phyloP scores from a whole-genome alignment of 192 early-diverging fungal species.

The Coemansia sp. region DNA sequence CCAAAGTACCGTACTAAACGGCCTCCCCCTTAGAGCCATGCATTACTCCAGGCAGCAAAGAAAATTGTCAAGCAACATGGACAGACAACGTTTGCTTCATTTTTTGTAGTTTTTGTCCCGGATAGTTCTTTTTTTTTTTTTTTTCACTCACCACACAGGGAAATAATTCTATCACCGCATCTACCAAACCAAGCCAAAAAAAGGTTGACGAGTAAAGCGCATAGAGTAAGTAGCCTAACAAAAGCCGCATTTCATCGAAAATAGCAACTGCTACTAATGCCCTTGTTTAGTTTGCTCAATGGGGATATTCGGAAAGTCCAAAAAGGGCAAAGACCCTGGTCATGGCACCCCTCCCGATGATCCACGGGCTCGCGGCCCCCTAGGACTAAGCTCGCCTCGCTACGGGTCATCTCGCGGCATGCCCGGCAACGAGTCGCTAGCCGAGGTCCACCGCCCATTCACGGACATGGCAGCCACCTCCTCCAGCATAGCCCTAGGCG shows the following conservation, averaged over 20 bases:
- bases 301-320: conserved; percentile 36
- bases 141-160: too few species aligned
- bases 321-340: conserved; percentile 17
- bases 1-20: not conserved
- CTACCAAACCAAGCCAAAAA: too few species aligned
- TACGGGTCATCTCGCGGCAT: not conserved
- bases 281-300: conserved; percentile 7
- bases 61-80: not conserved
- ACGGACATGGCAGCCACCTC: not conserved
- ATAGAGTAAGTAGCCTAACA: not conserved
- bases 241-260: not conserved
- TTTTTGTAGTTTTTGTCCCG: not conserved
- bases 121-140: too few species aligned
- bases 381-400: not conserved
- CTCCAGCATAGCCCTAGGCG: not conserved
- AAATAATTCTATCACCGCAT: too few species aligned
- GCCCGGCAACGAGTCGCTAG: not conserved
- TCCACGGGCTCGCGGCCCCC: not conserved
- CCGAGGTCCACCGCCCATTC: not conserved
- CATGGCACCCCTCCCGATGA: not conserved
- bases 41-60: not conserved
- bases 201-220: too few species aligned
- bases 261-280: not conserved
- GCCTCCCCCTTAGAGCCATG: not conserved
- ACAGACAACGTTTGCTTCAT: not conserved